Percentiles rank a stretch among this genome's conserved stretches.
Evolutionary conservation across 202 grass and related monocot species (phyloP).

Genomic region (Panicum virgatum): DNA sequence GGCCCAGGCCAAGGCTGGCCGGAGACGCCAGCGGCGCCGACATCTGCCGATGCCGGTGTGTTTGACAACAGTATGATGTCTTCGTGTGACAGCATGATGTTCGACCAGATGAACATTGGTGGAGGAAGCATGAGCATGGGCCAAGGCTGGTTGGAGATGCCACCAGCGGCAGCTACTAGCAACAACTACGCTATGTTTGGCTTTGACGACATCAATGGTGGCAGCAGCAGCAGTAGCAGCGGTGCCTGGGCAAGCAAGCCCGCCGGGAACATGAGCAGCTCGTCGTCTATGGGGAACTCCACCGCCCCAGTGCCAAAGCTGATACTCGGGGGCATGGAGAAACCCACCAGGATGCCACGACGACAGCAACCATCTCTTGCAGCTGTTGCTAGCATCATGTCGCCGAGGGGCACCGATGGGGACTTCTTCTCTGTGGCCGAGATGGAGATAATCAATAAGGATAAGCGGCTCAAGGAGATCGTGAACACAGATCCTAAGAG

Average conservation of each 20-base stretch:
- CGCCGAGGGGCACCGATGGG: background rate
- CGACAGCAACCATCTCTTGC: background rate
- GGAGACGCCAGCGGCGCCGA: too few species aligned
- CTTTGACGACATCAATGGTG: background rate
- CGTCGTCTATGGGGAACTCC: background rate
- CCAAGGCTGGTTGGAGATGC: background rate
- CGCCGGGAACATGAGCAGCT: background rate
- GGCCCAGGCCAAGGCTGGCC: background rate
- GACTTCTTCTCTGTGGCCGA: constrained; percentile 43
- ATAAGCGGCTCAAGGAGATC: constrained; percentile 45
- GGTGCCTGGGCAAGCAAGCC: background rate
- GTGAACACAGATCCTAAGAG: constrained; percentile 49
- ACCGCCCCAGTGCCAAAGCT: background rate
- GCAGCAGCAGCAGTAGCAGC: background rate
- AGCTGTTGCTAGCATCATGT: background rate
- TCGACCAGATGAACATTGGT: background rate
- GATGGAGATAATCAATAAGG: constrained; percentile 45
- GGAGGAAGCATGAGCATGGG: background rate
- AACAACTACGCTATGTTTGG: background rate
- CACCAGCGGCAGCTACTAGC: too few species aligned
- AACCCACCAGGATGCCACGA: background rate
- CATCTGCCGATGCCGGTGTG: too few species aligned
- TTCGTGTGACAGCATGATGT: background rate
- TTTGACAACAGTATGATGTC: background rate
- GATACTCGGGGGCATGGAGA: background rate